Percentiles rank a stretch among this genome's conserved stretches.
Evolutionary conservation across 768 basidiomycete species (phyloP).

Genomic region (Russula brevipes): DNA sequence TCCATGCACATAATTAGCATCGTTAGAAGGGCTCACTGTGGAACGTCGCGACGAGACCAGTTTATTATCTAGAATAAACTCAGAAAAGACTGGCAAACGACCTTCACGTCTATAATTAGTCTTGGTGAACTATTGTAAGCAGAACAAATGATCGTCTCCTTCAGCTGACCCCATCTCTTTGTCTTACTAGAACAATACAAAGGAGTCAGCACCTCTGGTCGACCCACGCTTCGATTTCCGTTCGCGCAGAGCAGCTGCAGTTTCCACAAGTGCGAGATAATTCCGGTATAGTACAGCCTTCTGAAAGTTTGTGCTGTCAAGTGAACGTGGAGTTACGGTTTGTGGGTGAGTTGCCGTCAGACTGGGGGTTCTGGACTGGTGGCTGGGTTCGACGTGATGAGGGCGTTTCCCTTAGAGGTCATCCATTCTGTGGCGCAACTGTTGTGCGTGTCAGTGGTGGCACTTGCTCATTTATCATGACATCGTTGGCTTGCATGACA

Average conservation of each 20-base stretch:
- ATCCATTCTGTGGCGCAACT: conserved; percentile 55
- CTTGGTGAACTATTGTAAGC: conserved; percentile 53
- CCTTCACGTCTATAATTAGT: conserved; percentile 47
- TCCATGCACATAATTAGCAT: conserved; percentile 65
- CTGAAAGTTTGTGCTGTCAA: conserved; percentile 40
- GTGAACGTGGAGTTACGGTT: conserved; percentile 28
- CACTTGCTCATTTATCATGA: neutral
- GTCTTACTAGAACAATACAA: conserved; percentile 30
- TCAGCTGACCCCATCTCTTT: neutral
- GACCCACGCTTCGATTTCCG: conserved; percentile 42
- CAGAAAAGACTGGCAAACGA: conserved; percentile 32
- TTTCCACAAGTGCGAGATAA: conserved; percentile 67
- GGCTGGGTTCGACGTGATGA: conserved; percentile 34
- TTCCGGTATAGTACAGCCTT: conserved; percentile 57
- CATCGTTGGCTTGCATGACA: neutral
- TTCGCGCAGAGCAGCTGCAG: conserved; percentile 52
- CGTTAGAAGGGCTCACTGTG: conserved; percentile 69
- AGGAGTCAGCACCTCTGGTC: conserved; percentile 27
- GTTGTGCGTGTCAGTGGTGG: conserved; percentile 35
- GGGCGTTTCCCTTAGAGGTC: conserved; percentile 43
- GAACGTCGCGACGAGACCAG: conserved; percentile 83
- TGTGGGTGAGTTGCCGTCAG: conserved; percentile 50
- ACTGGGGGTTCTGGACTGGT: conserved; percentile 38
- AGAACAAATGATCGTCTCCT: neutral
- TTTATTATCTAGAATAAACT: conserved; percentile 42